phyloP scores from a whole-genome alignment of 306 rosid genomes.

The Inga oerstediana region DNA sequence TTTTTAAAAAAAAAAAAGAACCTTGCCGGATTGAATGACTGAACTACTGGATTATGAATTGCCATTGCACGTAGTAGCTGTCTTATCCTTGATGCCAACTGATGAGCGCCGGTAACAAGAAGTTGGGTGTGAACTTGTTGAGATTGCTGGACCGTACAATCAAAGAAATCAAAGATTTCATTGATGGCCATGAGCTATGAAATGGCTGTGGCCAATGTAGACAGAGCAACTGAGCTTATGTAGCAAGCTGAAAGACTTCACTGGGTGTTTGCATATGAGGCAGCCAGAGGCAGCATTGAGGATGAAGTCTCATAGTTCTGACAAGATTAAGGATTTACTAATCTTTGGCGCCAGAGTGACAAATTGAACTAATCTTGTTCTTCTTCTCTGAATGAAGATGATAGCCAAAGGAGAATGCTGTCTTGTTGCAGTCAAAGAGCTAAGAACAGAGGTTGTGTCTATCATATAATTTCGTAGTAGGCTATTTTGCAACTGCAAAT shows the following conservation, averaged over 20 bases:
- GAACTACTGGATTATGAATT: no score
- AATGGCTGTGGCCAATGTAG: background rate
- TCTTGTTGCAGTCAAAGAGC: background rate
- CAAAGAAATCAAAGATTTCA: constrained; percentile 51
- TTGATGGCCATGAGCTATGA: constrained; percentile 7
- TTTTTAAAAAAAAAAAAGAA: no score
- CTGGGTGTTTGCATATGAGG: constrained; percentile 17
- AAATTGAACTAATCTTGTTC: background rate
- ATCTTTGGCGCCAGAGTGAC: background rate
- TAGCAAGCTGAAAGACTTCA: background rate
- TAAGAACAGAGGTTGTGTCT: no score
- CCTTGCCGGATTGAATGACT: no score
- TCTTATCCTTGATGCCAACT: background rate
- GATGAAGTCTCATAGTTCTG: constrained; percentile 43
- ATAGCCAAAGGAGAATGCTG: background rate
- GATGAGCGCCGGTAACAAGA: constrained; percentile 36
- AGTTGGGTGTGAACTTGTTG: constrained; percentile 64
- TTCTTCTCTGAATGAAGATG: background rate
- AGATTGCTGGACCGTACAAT: constrained; percentile 51
- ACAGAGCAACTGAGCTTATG: constrained; percentile 25
- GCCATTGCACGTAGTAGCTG: no score
- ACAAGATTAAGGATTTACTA: background rate
- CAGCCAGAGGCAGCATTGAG: constrained; percentile 41
- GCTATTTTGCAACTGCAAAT: background rate
- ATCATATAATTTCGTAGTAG: background rate